Percentiles rank a stretch among this genome's conserved stretches.
Evolutionary conservation across 2,329 filamentous ascomycete species (phyloP).

Genomic region (Cordyceps tenuipes): DNA sequence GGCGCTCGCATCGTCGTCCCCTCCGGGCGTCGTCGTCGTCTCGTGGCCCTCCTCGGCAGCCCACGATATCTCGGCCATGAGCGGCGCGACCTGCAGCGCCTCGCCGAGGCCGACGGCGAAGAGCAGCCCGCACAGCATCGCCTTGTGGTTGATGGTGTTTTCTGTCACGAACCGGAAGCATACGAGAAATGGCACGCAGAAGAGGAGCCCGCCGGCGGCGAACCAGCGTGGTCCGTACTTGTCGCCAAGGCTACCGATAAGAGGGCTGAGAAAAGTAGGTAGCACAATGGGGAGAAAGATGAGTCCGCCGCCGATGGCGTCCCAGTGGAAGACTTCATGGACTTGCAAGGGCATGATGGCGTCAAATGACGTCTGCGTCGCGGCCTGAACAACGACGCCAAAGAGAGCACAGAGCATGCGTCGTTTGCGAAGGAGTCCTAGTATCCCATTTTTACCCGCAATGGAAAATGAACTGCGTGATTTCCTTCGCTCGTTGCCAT

Average conservation of each 20-base stretch:
- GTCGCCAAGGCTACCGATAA: conserved; percentile 24
- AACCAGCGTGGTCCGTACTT: conserved; percentile 28
- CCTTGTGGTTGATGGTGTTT: conserved; percentile 22
- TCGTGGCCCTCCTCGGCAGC: conserved; percentile 15
- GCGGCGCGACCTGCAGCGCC: conserved; percentile 24
- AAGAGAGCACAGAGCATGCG: conserved; percentile 26
- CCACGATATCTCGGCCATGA: conserved; percentile 31
- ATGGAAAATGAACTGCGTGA: not conserved
- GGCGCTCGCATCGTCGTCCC: conserved; percentile 13
- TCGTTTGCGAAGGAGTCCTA: conserved; percentile 22
- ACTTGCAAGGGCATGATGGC: conserved; percentile 27
- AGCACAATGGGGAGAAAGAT: conserved; percentile 27
- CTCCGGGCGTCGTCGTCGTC: not conserved
- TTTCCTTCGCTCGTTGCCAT: not conserved
- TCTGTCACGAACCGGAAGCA: conserved; percentile 26
- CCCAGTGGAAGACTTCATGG: conserved; percentile 23
- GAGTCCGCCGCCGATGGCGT: conserved; percentile 26
- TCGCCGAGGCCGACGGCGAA: conserved; percentile 23
- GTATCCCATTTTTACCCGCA: conserved; percentile 10
- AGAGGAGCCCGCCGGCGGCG: conserved; percentile 24
- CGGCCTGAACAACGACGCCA: conserved; percentile 27
- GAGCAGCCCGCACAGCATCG: conserved; percentile 26
- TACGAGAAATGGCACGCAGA: conserved; percentile 25
- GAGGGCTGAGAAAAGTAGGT: conserved; percentile 24
- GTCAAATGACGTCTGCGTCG: conserved; percentile 25